phyloP scores from a whole-genome alignment of 2,329 filamentous ascomycete species.

The Pezicula rhizophila region DNA sequence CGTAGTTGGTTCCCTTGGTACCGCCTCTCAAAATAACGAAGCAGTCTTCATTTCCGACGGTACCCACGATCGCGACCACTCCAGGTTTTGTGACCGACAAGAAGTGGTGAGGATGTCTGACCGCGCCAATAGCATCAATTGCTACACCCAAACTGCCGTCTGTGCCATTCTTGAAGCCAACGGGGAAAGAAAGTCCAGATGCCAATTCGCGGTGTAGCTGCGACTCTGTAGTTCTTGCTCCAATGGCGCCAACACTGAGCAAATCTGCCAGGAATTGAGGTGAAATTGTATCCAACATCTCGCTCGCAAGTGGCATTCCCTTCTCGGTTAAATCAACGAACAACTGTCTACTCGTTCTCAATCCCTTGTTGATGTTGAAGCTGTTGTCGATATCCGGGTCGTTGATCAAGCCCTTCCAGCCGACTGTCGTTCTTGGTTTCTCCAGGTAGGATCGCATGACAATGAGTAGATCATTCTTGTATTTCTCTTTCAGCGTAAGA shows the following conservation, averaged over 20 bases:
- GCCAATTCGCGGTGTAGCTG: constrained; percentile 94
- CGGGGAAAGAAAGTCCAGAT: constrained; percentile 89
- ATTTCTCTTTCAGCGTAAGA: constrained; percentile 75
- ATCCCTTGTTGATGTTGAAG: constrained; percentile 98
- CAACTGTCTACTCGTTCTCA: constrained; percentile 79
- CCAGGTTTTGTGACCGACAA: constrained; percentile 95
- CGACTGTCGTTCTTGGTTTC: constrained; percentile 95
- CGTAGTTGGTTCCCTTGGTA: constrained; percentile 90
- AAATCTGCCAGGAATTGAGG: constrained; percentile 94
- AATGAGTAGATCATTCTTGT: constrained; percentile 83
- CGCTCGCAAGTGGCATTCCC: constrained; percentile 93
- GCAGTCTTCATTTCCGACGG: constrained; percentile 91
- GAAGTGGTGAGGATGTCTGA: constrained; percentile 91
- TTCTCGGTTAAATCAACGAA: constrained; percentile 87
- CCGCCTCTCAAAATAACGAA: constrained; percentile 94
- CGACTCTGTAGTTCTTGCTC: constrained; percentile 92
- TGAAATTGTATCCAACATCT: constrained; percentile 98
- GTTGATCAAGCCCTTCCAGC: constrained; percentile 98
- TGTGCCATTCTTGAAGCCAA: constrained; percentile 99
- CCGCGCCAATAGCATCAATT: constrained; percentile 91
- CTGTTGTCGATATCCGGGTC: constrained; percentile 97
- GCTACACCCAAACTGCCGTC: constrained; percentile 86
- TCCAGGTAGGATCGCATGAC: constrained; percentile 98
- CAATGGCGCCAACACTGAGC: constrained; percentile 85
- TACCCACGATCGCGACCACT: constrained; percentile 90